These are phyloP conservation scores for Suillus hirtellus DNA, from an alignment of 768 basidiomycete genomes.

Conservation along the genomic window DNA sequence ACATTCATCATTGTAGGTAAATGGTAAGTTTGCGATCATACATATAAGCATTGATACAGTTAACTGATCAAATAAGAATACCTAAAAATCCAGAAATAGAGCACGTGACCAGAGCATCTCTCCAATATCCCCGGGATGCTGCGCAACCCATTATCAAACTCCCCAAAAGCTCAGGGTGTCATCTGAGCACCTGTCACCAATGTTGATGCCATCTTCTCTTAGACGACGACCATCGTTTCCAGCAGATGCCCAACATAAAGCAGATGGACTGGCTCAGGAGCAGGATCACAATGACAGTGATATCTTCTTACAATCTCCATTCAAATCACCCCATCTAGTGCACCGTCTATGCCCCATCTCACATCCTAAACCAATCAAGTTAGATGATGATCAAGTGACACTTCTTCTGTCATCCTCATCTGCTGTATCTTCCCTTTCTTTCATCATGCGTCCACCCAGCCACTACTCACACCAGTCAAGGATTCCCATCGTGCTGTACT, in stretches of 20 bases:
- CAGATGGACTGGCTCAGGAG: constrained; percentile 38
- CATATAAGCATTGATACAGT: too few relatives aligned
- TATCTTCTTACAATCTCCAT: constrained; percentile 55
- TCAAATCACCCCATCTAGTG: constrained; percentile 46
- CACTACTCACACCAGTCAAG: constrained; percentile 65
- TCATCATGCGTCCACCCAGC: constrained; percentile 44
- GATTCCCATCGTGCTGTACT: constrained; percentile 47
- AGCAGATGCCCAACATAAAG: constrained; percentile 15
- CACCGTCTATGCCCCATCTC: constrained; percentile 39
- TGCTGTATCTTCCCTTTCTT: constrained; percentile 42
- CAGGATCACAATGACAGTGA: constrained; percentile 37
- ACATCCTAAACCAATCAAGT: constrained; percentile 19
- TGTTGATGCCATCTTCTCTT: constrained; percentile 67
- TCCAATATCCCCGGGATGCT: constrained; percentile 34
- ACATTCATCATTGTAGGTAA: constrained; percentile 66
- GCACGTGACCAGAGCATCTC: constrained; percentile 34
- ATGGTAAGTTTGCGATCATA: constrained; percentile 30
- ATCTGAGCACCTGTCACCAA: constrained; percentile 51
- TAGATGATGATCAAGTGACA: constrained; percentile 57
- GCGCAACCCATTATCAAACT: constrained; percentile 33
- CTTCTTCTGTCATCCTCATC: constrained; percentile 57
- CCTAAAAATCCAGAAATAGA: constrained; percentile 17
- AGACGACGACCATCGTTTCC: constrained; percentile 45
- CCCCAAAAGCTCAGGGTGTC: constrained; percentile 33
- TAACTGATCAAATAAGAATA: too few relatives aligned